A percentile compares a stretch with the other conserved stretches of the same genome.
These are phyloP conservation scores for Candida vartiovaarae DNA, from an alignment of 805 yeast genomes.

Conservation along the genomic window DNA sequence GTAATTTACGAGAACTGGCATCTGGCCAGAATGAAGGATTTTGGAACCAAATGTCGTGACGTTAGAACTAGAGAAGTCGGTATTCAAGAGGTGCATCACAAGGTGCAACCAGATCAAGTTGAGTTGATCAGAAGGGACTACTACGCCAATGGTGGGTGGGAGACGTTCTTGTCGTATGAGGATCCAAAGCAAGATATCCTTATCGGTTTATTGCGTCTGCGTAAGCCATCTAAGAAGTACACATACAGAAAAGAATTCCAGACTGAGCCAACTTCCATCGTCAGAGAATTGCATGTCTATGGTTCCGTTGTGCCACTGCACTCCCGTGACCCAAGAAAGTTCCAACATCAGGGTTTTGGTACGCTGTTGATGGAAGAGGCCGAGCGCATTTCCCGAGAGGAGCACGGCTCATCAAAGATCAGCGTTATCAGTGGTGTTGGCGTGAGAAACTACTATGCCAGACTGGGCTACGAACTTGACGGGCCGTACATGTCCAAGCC, in stretches of 20 bases:
- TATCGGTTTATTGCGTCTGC: conserved; percentile 80
- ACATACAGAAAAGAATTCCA: conserved; percentile 88
- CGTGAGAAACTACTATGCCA: conserved; percentile 90
- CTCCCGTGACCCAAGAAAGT: conserved; percentile 93
- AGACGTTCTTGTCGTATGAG: conserved; percentile 90
- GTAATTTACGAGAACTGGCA: conserved; percentile 91
- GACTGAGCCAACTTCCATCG: conserved; percentile 80
- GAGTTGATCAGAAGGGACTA: conserved; percentile 93
- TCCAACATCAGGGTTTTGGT: conserved; percentile 99
- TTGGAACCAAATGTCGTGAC: conserved; percentile 93
- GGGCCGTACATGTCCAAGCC: conserved; percentile 96
- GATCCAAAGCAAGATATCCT: conserved; percentile 95
- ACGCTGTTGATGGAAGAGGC: conserved; percentile 98
- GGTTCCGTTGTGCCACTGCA: conserved; percentile 97
- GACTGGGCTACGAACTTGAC: conserved; percentile 84
- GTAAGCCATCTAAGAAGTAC: conserved; percentile 83
- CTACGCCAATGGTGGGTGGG: conserved; percentile 98
- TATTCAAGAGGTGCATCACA: conserved; percentile 96
- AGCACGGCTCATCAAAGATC: conserved; percentile 86
- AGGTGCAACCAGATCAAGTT: conserved; percentile 94
- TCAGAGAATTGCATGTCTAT: conserved; percentile 95
- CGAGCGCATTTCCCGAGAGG: conserved; percentile 89
- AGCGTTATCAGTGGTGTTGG: conserved; percentile 97
- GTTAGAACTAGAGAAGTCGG: conserved; percentile 98
- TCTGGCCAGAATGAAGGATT: conserved; percentile 96